phyloP scores from a whole-genome alignment of 768 basidiomycete genomes.

The Boletus pseudo-olivaceus region DNA sequence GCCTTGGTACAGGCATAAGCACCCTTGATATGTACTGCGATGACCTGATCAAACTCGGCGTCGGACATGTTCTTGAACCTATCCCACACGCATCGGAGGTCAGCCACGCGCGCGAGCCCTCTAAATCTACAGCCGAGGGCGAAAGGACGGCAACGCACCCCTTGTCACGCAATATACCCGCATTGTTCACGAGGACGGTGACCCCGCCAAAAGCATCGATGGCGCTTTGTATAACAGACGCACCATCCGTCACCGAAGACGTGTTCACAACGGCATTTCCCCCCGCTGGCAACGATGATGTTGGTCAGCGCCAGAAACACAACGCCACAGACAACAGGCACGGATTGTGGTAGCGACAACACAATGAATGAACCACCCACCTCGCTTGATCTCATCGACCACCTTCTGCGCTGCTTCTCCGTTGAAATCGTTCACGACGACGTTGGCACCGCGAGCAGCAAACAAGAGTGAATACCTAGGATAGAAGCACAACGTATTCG shows the following conservation, averaged over 20 bases:
- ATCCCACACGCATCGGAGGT: neutral
- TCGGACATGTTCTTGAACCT: constrained; percentile 98
- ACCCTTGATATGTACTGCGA: constrained; percentile 90
- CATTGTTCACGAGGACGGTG: constrained; percentile 94
- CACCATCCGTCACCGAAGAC: constrained; percentile 83
- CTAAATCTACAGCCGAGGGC: neutral
- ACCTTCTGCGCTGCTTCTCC: constrained; percentile 85
- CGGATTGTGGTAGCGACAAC: neutral
- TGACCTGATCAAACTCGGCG: constrained; percentile 87
- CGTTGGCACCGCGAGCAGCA: constrained; percentile 88
- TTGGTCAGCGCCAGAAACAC: neutral
- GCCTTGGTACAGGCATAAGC: constrained; percentile 92
- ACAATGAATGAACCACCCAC: constrained; percentile 39
- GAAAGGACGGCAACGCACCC: constrained; percentile 43
- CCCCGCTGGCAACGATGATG: constrained; percentile 50
- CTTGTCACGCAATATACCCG: constrained; percentile 83
- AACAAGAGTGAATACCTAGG: constrained; percentile 84
- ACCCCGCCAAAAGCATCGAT: constrained; percentile 80
- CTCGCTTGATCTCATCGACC: constrained; percentile 80
- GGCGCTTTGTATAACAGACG: constrained; percentile 81
- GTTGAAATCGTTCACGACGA: constrained; percentile 95
- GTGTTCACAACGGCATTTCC: constrained; percentile 87
- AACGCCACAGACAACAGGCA: neutral
- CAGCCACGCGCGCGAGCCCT: neutral
- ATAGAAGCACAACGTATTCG: neutral